phyloP scores from a whole-genome alignment of 192 early-diverging fungal genomes.

The Coemansia sp. region DNA sequence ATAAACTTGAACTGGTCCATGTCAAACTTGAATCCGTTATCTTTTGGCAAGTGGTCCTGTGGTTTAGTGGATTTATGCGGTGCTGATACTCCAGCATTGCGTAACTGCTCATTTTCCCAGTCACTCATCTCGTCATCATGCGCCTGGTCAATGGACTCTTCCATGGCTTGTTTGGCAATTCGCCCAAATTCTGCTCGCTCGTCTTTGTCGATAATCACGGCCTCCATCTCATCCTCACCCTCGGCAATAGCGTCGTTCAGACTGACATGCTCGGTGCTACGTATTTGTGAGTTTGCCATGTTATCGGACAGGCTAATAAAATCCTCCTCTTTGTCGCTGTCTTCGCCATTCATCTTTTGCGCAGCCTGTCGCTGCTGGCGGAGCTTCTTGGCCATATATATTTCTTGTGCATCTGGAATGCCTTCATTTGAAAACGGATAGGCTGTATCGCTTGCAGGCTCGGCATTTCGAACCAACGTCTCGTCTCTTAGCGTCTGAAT shows the following conservation, averaged over 20 bases:
- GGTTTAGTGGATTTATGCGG: no score
- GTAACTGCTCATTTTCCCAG: conserved; percentile 48
- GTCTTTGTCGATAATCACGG: conserved; percentile 29
- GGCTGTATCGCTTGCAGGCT: not conserved
- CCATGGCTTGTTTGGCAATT: conserved; percentile 19
- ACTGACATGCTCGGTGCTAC: not conserved
- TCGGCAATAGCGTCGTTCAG: conserved; percentile 4
- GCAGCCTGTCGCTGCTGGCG: conserved; percentile 42
- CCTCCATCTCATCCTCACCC: conserved; percentile 39
- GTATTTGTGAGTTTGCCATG: conserved; percentile 10
- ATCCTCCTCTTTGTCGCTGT: conserved; percentile 14
- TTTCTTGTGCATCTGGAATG: conserved; percentile 43
- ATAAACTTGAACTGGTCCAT: conserved; percentile 25
- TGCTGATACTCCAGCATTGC: conserved; percentile 33
- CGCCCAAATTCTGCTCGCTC: conserved; percentile 29
- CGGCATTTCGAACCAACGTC: not conserved
- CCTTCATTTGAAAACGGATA: conserved; percentile 44
- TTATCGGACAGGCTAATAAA: conserved; percentile 31
- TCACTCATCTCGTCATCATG: conserved; percentile 42
- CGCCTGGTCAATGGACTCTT: conserved; percentile 31
- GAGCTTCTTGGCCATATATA: conserved; percentile 44
- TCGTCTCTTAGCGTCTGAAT: conserved; percentile 16
- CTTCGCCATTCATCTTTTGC: conserved; percentile 8
- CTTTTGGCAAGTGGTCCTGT: conserved; percentile 10
- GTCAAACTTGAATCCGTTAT: conserved; percentile 30